Evolutionary conservation across 1,139 yeast species (phyloP).

Genomic region (Kodamaea suecica): DNA sequence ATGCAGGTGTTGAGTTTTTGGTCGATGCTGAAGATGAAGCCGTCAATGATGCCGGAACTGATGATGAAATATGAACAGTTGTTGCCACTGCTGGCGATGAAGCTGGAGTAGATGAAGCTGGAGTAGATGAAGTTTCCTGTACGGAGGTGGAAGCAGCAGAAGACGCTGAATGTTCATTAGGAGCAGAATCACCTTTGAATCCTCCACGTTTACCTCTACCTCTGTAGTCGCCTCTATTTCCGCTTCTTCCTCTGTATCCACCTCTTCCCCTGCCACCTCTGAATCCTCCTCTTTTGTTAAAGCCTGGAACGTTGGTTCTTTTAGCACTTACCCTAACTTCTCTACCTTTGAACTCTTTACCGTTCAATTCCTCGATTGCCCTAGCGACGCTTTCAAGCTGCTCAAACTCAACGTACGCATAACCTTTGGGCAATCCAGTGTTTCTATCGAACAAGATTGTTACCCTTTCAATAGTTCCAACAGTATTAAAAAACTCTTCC

Average conservation of each 20-base stretch:
- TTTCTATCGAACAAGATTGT: slow-evolving; percentile 39
- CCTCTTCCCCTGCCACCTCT: slow-evolving; percentile 23
- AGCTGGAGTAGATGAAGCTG: neutral
- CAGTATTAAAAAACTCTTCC: slow-evolving; percentile 34
- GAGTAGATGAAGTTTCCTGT: neutral
- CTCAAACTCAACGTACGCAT: slow-evolving; percentile 43
- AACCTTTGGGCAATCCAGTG: slow-evolving; percentile 45
- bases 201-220: slow-evolving; percentile 15
- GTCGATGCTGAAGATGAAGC: neutral
- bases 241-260: slow-evolving; percentile 19
- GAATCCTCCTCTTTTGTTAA: slow-evolving; percentile 22
- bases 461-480: slow-evolving; percentile 37
- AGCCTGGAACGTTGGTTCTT: slow-evolving; percentile 41
- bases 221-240: slow-evolving; percentile 20
- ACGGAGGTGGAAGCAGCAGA: neutral
- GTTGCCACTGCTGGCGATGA: neutral
- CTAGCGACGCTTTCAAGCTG: slow-evolving; percentile 25
- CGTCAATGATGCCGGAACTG: neutral
- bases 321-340: slow-evolving; percentile 37
- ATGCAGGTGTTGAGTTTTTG: too few species aligned
- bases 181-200: slow-evolving; percentile 14
- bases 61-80: neutral
- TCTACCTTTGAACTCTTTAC: slow-evolving; percentile 34
- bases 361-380: slow-evolving; percentile 38
- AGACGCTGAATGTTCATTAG: neutral